Percentiles rank a stretch among this genome's conserved stretches.
Evolutionary conservation across 2,329 filamentous ascomycete genomes (phyloP).

Genomic region (Penicillium sp.): DNA sequence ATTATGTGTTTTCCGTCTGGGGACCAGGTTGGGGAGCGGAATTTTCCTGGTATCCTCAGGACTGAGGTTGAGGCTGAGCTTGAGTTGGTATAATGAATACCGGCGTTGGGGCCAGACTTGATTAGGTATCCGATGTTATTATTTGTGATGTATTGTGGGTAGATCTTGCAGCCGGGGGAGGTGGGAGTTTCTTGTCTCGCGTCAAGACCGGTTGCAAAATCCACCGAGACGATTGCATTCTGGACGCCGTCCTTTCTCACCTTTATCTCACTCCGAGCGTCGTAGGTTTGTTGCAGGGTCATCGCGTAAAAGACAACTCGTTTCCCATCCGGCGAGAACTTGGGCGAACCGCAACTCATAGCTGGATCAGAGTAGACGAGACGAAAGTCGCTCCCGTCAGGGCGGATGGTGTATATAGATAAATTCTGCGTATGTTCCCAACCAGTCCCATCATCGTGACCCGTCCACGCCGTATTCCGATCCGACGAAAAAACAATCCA

Average conservation of each 20-base stretch:
- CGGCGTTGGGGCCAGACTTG: constrained; percentile 28
- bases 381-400: constrained; percentile 44
- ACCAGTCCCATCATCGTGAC: constrained; percentile 39
- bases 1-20: constrained; percentile 33
- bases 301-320: constrained; percentile 46
- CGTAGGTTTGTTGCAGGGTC: constrained; percentile 43
- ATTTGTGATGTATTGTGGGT: constrained; percentile 37
- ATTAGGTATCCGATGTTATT: constrained; percentile 28
- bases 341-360: constrained; percentile 45
- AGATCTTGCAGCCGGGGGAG: constrained; percentile 36
- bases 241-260: neutral
- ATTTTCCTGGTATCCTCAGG: constrained; percentile 8
- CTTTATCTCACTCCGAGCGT: constrained; percentile 31
- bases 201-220: constrained; percentile 44
- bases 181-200: constrained; percentile 34
- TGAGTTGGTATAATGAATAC: constrained; percentile 35
- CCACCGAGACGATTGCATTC: constrained; percentile 38
- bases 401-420: constrained; percentile 45
- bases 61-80: too few species aligned
- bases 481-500: constrained; percentile 50
- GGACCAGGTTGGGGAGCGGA: constrained; percentile 37
- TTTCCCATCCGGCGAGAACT: constrained; percentile 36
- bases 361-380: constrained; percentile 36
- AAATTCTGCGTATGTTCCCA: constrained; percentile 44
- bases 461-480: constrained; percentile 48